A percentile compares a stretch with the other conserved stretches of the same genome.
Evolutionary conservation across 768 basidiomycete genomes (phyloP).

Genomic region (Cubamyces sp.): DNA sequence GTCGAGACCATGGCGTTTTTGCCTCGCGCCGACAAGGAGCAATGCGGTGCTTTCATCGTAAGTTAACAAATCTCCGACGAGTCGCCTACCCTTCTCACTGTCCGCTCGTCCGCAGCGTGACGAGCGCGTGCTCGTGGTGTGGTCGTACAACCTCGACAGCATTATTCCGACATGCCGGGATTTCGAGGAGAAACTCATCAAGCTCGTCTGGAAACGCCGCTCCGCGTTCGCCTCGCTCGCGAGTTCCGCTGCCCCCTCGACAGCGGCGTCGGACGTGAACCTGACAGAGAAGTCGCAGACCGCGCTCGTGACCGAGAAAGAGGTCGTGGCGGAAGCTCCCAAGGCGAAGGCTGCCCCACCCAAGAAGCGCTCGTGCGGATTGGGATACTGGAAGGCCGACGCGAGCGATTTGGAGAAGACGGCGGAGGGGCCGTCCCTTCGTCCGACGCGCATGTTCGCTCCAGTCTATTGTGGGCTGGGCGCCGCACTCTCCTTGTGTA

Average conservation of each 20-base stretch:
- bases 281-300: conserved; percentile 52
- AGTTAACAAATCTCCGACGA: conserved; percentile 29
- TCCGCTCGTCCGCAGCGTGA: conserved; percentile 56
- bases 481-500: conserved; percentile 67
- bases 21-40: conserved; percentile 85
- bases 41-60: conserved; percentile 87
- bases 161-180: conserved; percentile 76
- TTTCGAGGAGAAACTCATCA: conserved; percentile 79
- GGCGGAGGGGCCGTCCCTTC: conserved; percentile 33
- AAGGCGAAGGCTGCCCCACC: conserved; percentile 17
- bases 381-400: conserved; percentile 34
- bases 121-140: conserved; percentile 80
- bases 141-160: conserved; percentile 82
- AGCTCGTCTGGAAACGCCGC: conserved; percentile 68
- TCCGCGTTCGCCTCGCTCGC: conserved; percentile 45
- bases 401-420: conserved; percentile 58
- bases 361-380: conserved; percentile 30
- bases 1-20: conserved; percentile 70
- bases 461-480: conserved; percentile 77
- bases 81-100: too few species aligned
- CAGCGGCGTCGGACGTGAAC: conserved; percentile 54
- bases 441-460: conserved; percentile 61
- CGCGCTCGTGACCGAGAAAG: conserved; percentile 27
- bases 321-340: conserved; percentile 24
- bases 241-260: conserved; percentile 42